phyloP scores from a whole-genome alignment of 2,329 filamentous ascomycete species.

The Tolypocladium guangdongense region DNA sequence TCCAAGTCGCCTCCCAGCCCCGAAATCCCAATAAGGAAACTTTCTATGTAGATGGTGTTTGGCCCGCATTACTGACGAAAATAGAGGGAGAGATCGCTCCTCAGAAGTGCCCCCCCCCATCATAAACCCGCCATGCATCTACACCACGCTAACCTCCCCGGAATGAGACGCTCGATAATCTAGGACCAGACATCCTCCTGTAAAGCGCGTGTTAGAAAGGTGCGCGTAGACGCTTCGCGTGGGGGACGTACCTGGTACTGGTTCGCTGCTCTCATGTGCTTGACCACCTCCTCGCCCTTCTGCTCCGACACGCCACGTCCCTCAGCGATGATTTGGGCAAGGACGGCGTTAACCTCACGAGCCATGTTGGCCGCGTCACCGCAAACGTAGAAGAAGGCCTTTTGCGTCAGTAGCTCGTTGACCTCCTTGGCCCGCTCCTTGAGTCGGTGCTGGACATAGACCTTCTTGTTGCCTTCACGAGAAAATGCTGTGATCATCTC shows the following conservation, averaged over 20 bases:
- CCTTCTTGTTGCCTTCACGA: slow-evolving; percentile 75
- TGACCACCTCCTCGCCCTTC: slow-evolving; percentile 93
- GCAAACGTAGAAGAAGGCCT: slow-evolving; percentile 96
- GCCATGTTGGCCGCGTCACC: slow-evolving; percentile 98
- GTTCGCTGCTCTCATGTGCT: slow-evolving; percentile 88
- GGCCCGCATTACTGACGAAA: neutral
- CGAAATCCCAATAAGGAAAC: neutral
- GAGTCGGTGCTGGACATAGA: slow-evolving; percentile 92
- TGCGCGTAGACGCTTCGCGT: neutral
- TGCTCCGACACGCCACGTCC: slow-evolving; percentile 70
- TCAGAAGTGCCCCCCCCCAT: neutral
- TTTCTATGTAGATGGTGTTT: neutral
- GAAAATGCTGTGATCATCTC: slow-evolving; percentile 91
- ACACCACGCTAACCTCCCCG: neutral
- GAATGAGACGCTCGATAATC: slow-evolving; percentile 6
- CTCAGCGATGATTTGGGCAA: slow-evolving; percentile 77
- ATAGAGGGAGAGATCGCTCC: neutral
- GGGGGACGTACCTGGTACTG: slow-evolving; percentile 71
- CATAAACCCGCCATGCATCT: neutral
- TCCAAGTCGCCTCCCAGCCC: neutral
- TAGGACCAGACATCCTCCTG: slow-evolving; percentile 66
- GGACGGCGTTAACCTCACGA: slow-evolving; percentile 78
- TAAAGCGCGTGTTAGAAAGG: slow-evolving; percentile 2
- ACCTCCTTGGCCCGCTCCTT: slow-evolving; percentile 74
- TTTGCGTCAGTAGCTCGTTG: slow-evolving; percentile 74